Evolutionary conservation across 768 basidiomycete species (phyloP).

Genomic region (Lyophyllum shimeji): DNA sequence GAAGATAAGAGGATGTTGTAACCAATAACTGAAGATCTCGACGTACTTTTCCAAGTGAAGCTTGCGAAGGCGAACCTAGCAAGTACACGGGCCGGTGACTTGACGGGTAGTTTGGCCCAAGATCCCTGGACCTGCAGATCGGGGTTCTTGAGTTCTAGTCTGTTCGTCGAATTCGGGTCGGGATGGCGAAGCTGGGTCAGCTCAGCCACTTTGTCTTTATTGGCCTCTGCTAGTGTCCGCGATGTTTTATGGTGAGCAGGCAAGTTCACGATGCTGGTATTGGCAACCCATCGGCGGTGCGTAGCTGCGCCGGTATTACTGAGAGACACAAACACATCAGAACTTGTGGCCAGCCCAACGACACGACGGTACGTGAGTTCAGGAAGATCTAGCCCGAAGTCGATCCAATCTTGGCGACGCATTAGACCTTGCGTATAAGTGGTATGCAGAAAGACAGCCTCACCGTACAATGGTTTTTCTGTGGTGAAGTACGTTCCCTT

Average conservation of each 20-base stretch:
- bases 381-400: constrained; percentile 23
- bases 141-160: constrained; percentile 12
- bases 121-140: constrained; percentile 34
- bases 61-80: constrained; percentile 20
- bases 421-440: neutral
- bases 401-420: constrained; percentile 19
- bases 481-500: constrained; percentile 18
- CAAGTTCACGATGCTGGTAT: constrained; percentile 10
- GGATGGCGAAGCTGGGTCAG: constrained; percentile 26
- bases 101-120: constrained; percentile 30
- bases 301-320: constrained; percentile 33
- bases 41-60: constrained; percentile 30
- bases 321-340: constrained; percentile 27
- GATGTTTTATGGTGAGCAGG: constrained; percentile 15
- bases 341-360: constrained; percentile 19
- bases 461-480: constrained; percentile 11
- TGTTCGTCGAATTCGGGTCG: constrained; percentile 20
- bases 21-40: neutral
- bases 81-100: constrained; percentile 6
- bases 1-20: neutral
- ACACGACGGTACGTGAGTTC: constrained; percentile 27
- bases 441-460: neutral
- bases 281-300: constrained; percentile 24
- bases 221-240: constrained; percentile 2
- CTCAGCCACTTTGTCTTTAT: neutral